Evolutionary conservation across 2,329 filamentous ascomycete species (phyloP), one percentile per base, ranked within the genome.

Genomic region (Boeremia lycopersici): DNA sequence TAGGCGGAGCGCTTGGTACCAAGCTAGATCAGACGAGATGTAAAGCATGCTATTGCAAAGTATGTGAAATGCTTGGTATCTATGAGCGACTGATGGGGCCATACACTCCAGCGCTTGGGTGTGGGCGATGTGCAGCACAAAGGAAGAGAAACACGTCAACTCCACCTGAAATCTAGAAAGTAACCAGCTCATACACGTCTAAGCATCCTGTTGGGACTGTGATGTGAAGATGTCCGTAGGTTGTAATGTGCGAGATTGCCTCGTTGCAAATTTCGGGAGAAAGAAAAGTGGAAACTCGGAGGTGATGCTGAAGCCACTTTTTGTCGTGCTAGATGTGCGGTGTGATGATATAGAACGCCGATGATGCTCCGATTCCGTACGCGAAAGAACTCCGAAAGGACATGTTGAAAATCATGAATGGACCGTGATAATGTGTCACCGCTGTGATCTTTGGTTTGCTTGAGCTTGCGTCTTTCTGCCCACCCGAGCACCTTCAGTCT

Each of bases 41-140:
- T 49, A 33, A 40, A 61, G 58, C 56, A 56, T 48, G 41, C 33
- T 56, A 29, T 19, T 25, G 13, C 31, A 56, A 54, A 36, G 35
- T 28, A 54, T 55, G 57, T 25, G 48, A 34, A 36, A 31, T 42
- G 30, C 46, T 52, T 57, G 59, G 58, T 65, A 62, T 65, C 53
- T 49, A 56, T 23, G 61, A 72, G 55, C 63, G 69, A 71, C 53
- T 28, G 69, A 58, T 65, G 53, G 45, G 56, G 54, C 59, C 67
- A 66, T 59, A 69, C 61, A 65, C 63, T 70, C 71, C 68, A 74
- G 70, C 70, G 67, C 70, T 73, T 73, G 71, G 71, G 62, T 67
- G 62, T 65, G 60, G 62, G 66, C 61, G 60, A 44, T 53, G 61
- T 49, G 51, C 62, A 65, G 59, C 53, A 53, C 53, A 62, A 47